Conservation (phyloP, 2,329 filamentous ascomycete genomes). For the Penicillium sp. region DNA sequence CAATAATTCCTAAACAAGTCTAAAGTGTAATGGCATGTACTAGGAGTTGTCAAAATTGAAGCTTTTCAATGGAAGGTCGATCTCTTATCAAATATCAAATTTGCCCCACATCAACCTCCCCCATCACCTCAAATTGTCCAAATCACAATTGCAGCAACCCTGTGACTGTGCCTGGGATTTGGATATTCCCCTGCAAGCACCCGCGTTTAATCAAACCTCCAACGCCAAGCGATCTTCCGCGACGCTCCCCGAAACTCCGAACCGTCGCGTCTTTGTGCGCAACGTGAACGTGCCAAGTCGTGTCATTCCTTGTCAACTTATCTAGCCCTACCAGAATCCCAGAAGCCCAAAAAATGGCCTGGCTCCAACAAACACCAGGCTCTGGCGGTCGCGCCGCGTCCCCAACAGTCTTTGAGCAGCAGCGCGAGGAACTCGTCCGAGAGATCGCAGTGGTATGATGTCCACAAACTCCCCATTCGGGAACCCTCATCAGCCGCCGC, state of each 20-base stretch:
- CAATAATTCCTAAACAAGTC: neutral
- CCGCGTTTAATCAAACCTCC: neutral
- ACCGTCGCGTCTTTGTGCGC: neutral
- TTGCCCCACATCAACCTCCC: conserved; percentile 2
- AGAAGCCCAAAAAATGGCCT: conserved; percentile 16
- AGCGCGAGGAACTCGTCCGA: conserved; percentile 43
- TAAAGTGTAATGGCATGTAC: neutral
- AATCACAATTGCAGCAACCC: neutral
- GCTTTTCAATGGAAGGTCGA: neutral
- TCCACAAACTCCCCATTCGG: neutral
- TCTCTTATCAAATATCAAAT: neutral
- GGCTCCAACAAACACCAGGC: conserved; percentile 18
- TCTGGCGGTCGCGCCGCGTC: conserved; percentile 19
- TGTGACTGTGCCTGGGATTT: too few relatives aligned
- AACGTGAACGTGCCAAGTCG: neutral
- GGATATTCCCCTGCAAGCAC: neutral
- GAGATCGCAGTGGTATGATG: conserved; percentile 47
- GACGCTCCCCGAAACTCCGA: neutral
- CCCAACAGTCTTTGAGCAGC: conserved; percentile 45
- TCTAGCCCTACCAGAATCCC: neutral
- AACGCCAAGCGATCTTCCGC: neutral
- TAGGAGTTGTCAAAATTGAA: neutral
- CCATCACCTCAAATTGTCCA: neutral
- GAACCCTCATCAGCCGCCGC: neutral
- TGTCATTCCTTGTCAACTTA: neutral